Base-by-base conservation (phyloP, 2,329 filamentous ascomycete species). In the Aspergillus quadricinctus region DNA sequence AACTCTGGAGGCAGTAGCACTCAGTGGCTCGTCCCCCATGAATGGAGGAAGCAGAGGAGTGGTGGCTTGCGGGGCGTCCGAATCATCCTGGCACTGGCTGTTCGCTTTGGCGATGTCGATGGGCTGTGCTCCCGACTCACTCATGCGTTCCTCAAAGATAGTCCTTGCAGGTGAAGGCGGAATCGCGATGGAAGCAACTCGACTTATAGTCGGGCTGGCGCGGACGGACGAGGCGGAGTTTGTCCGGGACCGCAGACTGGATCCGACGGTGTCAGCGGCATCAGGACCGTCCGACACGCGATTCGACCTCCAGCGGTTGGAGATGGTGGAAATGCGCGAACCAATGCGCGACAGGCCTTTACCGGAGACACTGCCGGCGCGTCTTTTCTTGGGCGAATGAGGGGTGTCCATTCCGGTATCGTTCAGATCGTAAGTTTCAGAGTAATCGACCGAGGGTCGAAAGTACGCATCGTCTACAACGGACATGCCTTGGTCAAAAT, bases 11-110 rank as follows among this genome's bases (percentile, higher is more conserved):
- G 83, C 77, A 40, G 77, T 68, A n/a, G 67, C 66, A 41, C 76
- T 72, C 11, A 72, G 72, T n/a, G 72, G 76, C 23, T 80, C 75
- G 54, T 83, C 82, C 28, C 83, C 86, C 77, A 95, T 83, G 37
- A 94, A 80, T 0, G 92, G 92, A 7, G 92, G 92, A 2, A 97
- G 80, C 7, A 97, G 81, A 41, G 92, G 93, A 2, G 92, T 97
- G 3, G 88, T 88, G 0, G 90, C 88, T 64, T 89, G 76, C 76
- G 85, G 71, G 76, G 86, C 76, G 6, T 27, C 23, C 76, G 85
- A 73, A 75, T 83, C 72, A 64, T 84, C 68, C 64, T 77, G 63
- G 72, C 77, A 65, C 59, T 77, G 56, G 67, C 77, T 72, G 59
- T 81, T 85, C 40, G 80, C 78, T 54, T 78, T 79, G 46, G 81